phyloP scores from a whole-genome alignment of 2,329 filamentous ascomycete genomes.

The Apiospora aurea region DNA sequence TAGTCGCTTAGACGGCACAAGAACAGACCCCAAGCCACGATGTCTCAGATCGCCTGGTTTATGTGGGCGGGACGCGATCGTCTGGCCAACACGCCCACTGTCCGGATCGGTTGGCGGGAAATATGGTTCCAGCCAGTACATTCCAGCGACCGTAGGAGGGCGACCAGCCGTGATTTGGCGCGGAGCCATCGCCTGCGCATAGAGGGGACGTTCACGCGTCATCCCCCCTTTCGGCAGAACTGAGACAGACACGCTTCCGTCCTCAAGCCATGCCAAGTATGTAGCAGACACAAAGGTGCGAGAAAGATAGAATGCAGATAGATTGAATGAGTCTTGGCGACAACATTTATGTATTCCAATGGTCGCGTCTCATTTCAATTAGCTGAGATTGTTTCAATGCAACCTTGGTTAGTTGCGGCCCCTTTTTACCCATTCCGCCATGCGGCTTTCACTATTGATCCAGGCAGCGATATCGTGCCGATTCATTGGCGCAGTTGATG shows the following conservation, averaged over 20 bases:
- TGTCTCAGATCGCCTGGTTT: slow-evolving; percentile 9
- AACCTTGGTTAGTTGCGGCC: background rate
- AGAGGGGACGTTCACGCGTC: background rate
- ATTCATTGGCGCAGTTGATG: slow-evolving; percentile 12
- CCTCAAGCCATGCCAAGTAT: background rate
- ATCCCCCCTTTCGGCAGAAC: background rate
- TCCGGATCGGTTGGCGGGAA: background rate
- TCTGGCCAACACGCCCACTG: background rate
- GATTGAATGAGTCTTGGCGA: background rate
- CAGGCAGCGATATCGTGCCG: background rate
- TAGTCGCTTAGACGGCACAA: background rate
- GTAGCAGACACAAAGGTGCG: background rate
- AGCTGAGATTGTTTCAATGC: background rate
- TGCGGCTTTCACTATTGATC: background rate
- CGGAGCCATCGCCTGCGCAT: background rate
- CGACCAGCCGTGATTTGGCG: background rate
- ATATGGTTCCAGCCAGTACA: background rate
- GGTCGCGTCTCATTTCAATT: background rate
- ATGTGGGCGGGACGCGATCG: background rate
- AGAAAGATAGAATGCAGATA: background rate
- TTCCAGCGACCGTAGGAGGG: background rate
- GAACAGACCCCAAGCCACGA: background rate
- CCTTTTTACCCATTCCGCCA: background rate
- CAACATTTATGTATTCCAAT: background rate
- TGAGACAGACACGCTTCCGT: background rate